A percentile compares a stretch with the other conserved stretches of the same genome.
Evolutionary conservation across 768 basidiomycete species (phyloP).

Genomic region (Termitomyces sp.): DNA sequence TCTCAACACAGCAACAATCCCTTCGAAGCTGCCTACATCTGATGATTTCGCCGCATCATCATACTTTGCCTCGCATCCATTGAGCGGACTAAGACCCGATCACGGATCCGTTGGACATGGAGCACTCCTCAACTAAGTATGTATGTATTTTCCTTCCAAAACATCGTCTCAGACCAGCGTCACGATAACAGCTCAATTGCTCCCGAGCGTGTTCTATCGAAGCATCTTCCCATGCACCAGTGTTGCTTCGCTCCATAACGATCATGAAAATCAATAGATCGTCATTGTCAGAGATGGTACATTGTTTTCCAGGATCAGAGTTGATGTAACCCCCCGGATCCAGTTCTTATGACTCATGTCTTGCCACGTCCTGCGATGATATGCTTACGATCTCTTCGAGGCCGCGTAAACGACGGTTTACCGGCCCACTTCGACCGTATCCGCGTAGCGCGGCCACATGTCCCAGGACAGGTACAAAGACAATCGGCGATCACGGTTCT

Average conservation of each 20-base stretch:
- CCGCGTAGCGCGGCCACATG: background rate
- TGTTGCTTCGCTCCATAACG: background rate
- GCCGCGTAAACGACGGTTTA: no score
- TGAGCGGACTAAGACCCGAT: background rate
- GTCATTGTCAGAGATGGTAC: background rate
- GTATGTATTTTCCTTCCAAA: background rate
- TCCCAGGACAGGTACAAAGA: background rate
- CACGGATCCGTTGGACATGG: background rate
- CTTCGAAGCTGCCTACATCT: background rate
- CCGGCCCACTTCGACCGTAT: background rate
- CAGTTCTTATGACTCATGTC: background rate
- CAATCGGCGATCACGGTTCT: slow-evolving; percentile 1
- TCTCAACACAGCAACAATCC: background rate
- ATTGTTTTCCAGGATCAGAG: background rate
- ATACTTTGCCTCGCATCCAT: background rate
- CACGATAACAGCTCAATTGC: background rate
- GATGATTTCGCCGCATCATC: background rate
- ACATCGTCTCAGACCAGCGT: background rate
- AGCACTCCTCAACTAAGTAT: background rate
- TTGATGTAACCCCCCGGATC: background rate
- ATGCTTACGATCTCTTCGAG: background rate
- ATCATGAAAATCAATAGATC: background rate
- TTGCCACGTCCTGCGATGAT: no score
- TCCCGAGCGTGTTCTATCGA: background rate
- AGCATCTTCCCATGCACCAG: background rate